Evolutionary conservation across 495 filamentous ascomycete genomes (phyloP), one percentile per base, ranked within the genome.

Genomic region (Chaetomium fimeti): DNA sequence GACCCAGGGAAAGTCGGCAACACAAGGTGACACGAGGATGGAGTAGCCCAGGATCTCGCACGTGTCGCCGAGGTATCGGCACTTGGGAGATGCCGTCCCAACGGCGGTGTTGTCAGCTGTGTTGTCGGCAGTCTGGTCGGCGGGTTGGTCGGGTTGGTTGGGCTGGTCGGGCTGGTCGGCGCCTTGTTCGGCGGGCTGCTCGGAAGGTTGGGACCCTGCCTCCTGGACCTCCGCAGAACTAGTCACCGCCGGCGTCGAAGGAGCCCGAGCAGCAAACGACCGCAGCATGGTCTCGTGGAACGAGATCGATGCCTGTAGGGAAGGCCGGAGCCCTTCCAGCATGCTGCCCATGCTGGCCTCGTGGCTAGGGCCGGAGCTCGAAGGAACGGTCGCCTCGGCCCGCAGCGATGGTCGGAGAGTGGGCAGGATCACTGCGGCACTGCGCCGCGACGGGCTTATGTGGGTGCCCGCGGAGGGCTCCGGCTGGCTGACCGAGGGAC

Each of bases 11-110:
- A 70, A 75, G 12, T 66, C 60, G 7, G 81, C 64, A 18, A 83
- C 77, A 60, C 76, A 83, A 0, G 81, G 82, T 0, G 77, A 67
- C 3, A 84, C 71, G 7, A 83, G 62, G 61, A 84, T 71, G 3
- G 78, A 74, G 60, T 70, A 80, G 24, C 67, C 70, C 6, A 61
- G 51, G 9, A 83, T 62, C 3, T 64, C 62, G 60, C 80, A 83
- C 1, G 25, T 11, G 13, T 49, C 51, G 48, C 40, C 55, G 38
- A 70, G 40, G 27, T 62, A 52, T 6, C 18, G 43, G 62, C 75
- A 78, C 27, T 25, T 57, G 2, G 27, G 40, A 18, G 16, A 12
- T 16, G 40, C 24, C 2, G 55, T 20, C 7, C 40, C 45, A 15
- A 20, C 7, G 43, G 43, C n/a, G 15, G 4, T n/a, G 8, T 47